These are phyloP conservation scores for Zymoseptoria crescenta DNA, from an alignment of 2,329 filamentous ascomycete species.

Conservation along the genomic window DNA sequence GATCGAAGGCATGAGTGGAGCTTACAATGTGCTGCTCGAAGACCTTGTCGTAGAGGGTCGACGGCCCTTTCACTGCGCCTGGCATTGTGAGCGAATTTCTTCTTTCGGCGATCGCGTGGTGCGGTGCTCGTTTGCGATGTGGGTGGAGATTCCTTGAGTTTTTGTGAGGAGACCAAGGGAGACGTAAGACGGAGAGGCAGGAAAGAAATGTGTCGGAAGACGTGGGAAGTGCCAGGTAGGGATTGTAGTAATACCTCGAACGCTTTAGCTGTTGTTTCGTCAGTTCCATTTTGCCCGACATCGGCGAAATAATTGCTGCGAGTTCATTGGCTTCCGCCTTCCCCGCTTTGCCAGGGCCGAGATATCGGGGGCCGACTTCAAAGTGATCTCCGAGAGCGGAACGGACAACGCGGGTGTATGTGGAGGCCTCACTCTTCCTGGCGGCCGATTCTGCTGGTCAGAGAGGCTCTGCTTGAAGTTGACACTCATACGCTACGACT, in stretches of 20 bases:
- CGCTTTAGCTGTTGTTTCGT: neutral
- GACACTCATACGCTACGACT: too few species aligned
- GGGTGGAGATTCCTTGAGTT: neutral
- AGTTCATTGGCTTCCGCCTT: neutral
- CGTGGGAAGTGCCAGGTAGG: neutral
- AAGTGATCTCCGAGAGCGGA: neutral
- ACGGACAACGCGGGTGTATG: neutral
- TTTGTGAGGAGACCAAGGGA: neutral
- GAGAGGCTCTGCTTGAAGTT: too few species aligned
- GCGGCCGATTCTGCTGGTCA: neutral
- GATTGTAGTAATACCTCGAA: neutral
- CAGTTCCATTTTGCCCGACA: neutral
- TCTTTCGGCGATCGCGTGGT: neutral
- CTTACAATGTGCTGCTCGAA: constrained; percentile 74
- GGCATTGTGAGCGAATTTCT: constrained; percentile 20
- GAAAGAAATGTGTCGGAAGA: neutral
- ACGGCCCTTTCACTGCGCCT: constrained; percentile 26
- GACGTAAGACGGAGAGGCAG: neutral
- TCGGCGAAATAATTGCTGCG: neutral
- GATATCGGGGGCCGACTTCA: neutral
- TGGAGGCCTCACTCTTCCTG: neutral
- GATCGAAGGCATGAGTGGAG: neutral
- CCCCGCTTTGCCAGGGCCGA: neutral
- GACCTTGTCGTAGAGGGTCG: constrained; percentile 78
- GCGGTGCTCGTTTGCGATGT: neutral